A percentile compares a stretch with the other conserved stretches of the same genome.
These are phyloP conservation scores for Tephrocybe sp. DNA, from an alignment of 768 basidiomycete species.

Conservation along the genomic window DNA sequence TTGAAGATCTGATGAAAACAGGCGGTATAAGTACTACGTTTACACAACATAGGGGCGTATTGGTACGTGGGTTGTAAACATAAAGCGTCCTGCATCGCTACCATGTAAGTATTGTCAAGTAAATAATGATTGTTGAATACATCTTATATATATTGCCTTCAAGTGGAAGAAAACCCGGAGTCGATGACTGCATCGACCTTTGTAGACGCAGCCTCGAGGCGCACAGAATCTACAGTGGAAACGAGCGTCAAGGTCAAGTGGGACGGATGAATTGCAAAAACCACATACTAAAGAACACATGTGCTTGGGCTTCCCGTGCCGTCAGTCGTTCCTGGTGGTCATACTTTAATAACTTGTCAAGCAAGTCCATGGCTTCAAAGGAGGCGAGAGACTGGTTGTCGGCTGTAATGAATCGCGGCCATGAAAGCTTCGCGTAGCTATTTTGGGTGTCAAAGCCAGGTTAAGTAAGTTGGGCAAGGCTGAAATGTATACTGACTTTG, in stretches of 20 bases:
- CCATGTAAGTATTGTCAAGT: slow-evolving; percentile 10
- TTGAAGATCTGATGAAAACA: slow-evolving; percentile 18
- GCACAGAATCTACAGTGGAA: slow-evolving; percentile 41
- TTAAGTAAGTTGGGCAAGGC: not conserved
- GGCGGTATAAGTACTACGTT: slow-evolving; percentile 10
- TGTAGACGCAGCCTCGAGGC: slow-evolving; percentile 43
- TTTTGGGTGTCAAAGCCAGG: not conserved
- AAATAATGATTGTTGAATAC: slow-evolving; percentile 5
- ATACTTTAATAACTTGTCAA: slow-evolving; percentile 67
- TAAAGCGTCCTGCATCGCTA: slow-evolving; percentile 16
- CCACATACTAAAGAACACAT: slow-evolving; percentile 61
- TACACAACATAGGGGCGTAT: slow-evolving; percentile 12
- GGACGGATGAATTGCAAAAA: slow-evolving; percentile 11
- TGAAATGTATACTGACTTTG: slow-evolving; percentile 32
- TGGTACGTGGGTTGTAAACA: slow-evolving; percentile 9
- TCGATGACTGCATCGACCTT: slow-evolving; percentile 48
- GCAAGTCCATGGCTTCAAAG: slow-evolving; percentile 62
- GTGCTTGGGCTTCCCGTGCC: slow-evolving; percentile 64
- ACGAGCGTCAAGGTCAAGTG: slow-evolving; percentile 14
- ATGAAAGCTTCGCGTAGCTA: slow-evolving; percentile 64
- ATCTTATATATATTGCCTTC: slow-evolving; percentile 9
- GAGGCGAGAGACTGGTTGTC: slow-evolving; percentile 61
- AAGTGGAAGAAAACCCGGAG: slow-evolving; percentile 47
- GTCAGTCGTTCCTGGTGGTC: slow-evolving; percentile 71
- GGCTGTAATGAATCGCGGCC: slow-evolving; percentile 58